Percentiles rank a stretch among this genome's conserved stretches.
Evolutionary conservation across 805 yeast genomes (phyloP).

Genomic region (Teunomyces atbi): DNA sequence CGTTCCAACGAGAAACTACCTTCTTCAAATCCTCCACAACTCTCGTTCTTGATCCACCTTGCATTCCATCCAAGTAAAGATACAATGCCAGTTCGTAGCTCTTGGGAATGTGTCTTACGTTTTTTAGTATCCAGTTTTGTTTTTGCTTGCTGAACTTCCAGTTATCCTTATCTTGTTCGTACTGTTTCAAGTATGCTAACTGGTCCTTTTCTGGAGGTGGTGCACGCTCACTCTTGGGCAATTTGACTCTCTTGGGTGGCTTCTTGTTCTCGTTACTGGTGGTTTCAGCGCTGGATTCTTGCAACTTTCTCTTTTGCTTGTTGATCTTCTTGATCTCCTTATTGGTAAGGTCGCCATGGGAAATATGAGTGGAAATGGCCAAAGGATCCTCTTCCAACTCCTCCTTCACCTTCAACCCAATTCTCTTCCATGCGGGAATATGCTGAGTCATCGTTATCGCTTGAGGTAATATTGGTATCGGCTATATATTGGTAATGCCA

Average conservation of each 20-base stretch:
- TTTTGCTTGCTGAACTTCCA: constrained; percentile 89
- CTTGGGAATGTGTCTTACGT: constrained; percentile 51
- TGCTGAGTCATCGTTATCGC: constrained; percentile 6
- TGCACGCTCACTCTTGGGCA: constrained; percentile 64
- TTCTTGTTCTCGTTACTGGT: constrained; percentile 37
- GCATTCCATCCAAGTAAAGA: constrained; percentile 56
- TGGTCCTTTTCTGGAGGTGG: constrained; percentile 82
- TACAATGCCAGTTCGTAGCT: constrained; percentile 51
- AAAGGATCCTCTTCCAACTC: constrained; percentile 46
- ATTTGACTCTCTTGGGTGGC: constrained; percentile 66
- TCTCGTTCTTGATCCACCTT: constrained; percentile 68
- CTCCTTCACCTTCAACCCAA: constrained; percentile 64
- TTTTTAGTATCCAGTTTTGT: constrained; percentile 79
- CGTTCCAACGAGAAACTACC: constrained; percentile 58
- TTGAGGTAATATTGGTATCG: neutral
- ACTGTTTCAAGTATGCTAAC: constrained; percentile 60
- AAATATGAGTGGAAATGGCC: constrained; percentile 45
- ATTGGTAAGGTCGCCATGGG: constrained; percentile 38
- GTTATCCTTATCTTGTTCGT: constrained; percentile 48
- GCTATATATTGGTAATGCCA: neutral
- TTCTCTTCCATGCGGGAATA: constrained; percentile 82
- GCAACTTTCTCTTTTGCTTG: constrained; percentile 27
- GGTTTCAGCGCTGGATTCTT: constrained; percentile 14
- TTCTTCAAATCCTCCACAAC: constrained; percentile 47
- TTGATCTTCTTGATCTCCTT: constrained; percentile 44